Evolutionary conservation across 2,329 filamentous ascomycete genomes (phyloP), one percentile per base, ranked within the genome.

Genomic region (Ophiostoma ulmi): DNA sequence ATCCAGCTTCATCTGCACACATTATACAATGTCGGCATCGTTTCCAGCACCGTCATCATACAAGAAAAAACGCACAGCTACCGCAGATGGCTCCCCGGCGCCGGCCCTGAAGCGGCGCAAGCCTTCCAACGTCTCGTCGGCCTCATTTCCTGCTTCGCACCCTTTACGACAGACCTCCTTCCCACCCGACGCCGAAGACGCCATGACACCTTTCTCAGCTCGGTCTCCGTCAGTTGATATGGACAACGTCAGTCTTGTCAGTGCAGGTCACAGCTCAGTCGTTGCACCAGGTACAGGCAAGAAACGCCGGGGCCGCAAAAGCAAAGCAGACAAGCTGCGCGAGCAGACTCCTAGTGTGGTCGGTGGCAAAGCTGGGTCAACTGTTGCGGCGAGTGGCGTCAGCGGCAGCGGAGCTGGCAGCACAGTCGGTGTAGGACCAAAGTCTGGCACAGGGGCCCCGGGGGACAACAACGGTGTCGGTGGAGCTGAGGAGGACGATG

Each of bases 101-200:
- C 83, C 81, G 0, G 78, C 81, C 20, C 79, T 82, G 66, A 92
- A 92, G 77, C 88, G 90, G 66, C 89, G 91, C 76, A 94, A 94
- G 77, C 84, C 88, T 6, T 92, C 90, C 14, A 85, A 80, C 73
- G 82, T 88, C 74, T 88, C 88, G 3, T 81, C 84, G 36, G 79
- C 84, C 10, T 87, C 86, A 8, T 76, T 77, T 17, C 70, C 66
- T 75, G 86, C 86, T 1, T 82, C 86, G 0, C 90, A 92, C 74
- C 90, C 90, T 1, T 86, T 95, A 1, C 90, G 92, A 55, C 91
- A 93, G 76, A 94, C 92, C 5, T 93, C 91, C 0, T 95, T 93
- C 77, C 90, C 91, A 0, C 91, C 91, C 36, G 89, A 88, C 72
- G 63, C 63, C 63, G 63, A 65, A 41, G 82, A 87, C 70, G 80